Evolutionary conservation across 331 rosid species (phyloP).

Genomic region (Telfairia occidentalis): DNA sequence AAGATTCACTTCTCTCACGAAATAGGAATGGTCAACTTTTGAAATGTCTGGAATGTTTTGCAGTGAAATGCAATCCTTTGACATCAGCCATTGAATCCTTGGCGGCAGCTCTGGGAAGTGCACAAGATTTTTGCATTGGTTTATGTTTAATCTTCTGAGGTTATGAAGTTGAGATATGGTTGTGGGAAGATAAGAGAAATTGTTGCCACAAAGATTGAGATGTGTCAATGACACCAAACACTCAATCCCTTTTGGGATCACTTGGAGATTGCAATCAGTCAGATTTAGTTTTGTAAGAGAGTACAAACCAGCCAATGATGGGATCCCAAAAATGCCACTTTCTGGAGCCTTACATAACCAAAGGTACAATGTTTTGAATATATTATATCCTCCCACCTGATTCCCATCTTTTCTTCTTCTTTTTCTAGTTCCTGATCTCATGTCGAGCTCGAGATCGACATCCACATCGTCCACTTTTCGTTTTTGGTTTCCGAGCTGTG

Average conservation of each 20-base stretch:
- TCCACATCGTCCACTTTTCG: background rate
- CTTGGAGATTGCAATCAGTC: slow-evolving; percentile 3
- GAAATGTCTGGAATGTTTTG: background rate
- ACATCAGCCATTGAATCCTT: background rate
- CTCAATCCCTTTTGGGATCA: background rate
- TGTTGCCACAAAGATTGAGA: background rate
- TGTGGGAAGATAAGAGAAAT: background rate
- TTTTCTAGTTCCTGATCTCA: slow-evolving; percentile 10
- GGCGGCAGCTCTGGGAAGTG: background rate
- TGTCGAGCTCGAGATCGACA: slow-evolving; percentile 16
- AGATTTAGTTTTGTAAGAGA: background rate
- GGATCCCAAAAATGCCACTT: background rate
- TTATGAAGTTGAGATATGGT: slow-evolving; percentile 10
- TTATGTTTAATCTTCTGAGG: background rate
- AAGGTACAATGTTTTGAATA: background rate
- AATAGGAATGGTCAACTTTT: background rate
- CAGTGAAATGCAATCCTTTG: background rate
- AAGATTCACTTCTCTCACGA: background rate
- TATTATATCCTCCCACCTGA: background rate
- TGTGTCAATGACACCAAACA: background rate
- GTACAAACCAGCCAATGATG: background rate
- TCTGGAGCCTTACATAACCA: background rate
- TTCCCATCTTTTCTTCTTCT: background rate
- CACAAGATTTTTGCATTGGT: slow-evolving; percentile 7
- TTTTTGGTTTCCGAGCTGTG: slow-evolving; percentile 8